Conservation (phyloP, 257 asterid species). For the Schizonepeta tenuifolia region DNA sequence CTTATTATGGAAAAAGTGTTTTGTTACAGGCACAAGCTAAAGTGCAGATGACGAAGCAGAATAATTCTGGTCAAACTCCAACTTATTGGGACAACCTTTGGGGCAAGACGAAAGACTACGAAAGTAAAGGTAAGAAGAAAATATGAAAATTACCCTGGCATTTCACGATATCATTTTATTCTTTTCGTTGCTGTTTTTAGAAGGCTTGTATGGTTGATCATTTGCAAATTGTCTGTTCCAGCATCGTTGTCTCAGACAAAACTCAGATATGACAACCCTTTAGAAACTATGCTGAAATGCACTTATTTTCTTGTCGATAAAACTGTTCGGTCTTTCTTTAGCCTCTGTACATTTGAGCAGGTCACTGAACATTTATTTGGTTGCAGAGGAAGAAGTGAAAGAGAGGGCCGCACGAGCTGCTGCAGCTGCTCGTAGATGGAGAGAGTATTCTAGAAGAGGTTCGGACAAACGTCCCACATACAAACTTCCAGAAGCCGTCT, state of each 20-base stretch:
- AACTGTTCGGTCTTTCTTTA: background rate
- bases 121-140: constrained; percentile 47
- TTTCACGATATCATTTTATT: background rate
- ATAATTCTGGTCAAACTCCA: constrained; percentile 61
- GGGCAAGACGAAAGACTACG: constrained; percentile 62
- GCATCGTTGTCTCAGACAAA: too few relatives aligned
- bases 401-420: constrained; percentile 87
- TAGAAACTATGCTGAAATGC: background rate
- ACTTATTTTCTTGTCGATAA: background rate
- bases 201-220: background rate
- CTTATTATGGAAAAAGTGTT: background rate
- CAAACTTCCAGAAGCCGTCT: constrained; percentile 80
- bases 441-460: constrained; percentile 91
- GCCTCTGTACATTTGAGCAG: background rate
- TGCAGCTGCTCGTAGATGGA: constrained; percentile 96
- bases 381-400: constrained; percentile 72
- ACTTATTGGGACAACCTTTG: constrained; percentile 77
- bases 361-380: background rate
- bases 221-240: constrained; percentile 5
- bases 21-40: constrained; percentile 71
- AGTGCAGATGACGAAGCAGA: constrained; percentile 73
- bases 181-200: background rate
- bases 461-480: constrained; percentile 82
- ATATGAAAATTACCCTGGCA: constrained; percentile 12
- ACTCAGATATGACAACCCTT: too few relatives aligned